phyloP scores from a whole-genome alignment of 2,329 filamentous ascomycete genomes.

The Alternaria metachromatica region DNA sequence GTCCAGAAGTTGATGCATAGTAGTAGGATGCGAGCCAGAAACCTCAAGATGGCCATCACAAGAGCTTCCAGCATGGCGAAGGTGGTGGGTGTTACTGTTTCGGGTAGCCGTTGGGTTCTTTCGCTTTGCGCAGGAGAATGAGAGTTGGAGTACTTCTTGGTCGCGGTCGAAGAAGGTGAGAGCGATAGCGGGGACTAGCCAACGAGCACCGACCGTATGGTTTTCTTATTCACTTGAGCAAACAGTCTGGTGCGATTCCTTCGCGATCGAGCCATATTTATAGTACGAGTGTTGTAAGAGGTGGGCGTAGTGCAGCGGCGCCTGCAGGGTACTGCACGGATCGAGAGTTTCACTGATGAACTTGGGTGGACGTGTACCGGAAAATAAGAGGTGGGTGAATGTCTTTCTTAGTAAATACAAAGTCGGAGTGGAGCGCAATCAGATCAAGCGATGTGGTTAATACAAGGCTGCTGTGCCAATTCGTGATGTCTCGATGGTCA shows the following conservation, averaged over 20 bases:
- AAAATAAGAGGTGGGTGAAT: not conserved
- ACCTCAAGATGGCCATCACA: not conserved
- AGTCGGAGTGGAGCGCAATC: too few species aligned
- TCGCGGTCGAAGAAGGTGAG: not conserved
- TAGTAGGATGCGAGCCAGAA: not conserved
- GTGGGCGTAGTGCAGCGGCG: rapidly evolving
- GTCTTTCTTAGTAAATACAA: not conserved
- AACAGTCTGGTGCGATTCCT: not conserved
- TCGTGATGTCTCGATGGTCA: not conserved
- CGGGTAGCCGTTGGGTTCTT: not conserved
- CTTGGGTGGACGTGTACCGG: not conserved
- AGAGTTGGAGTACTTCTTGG: not conserved
- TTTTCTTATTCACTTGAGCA: not conserved
- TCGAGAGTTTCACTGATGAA: not conserved
- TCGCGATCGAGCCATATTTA: not conserved
- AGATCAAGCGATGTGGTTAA: too few species aligned
- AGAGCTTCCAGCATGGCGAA: not conserved
- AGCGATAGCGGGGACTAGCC: not conserved
- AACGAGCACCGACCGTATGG: not conserved
- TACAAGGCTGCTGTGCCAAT: too few species aligned
- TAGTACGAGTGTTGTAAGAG: not conserved
- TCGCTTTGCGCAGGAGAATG: not conserved
- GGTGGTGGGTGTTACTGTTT: not conserved
- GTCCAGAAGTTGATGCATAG: not conserved
- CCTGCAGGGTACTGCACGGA: not conserved